A percentile compares a stretch with the other conserved stretches of the same genome.
Conservation (phyloP, 441 rosid species). For the Macaranga tanarius region DNA sequence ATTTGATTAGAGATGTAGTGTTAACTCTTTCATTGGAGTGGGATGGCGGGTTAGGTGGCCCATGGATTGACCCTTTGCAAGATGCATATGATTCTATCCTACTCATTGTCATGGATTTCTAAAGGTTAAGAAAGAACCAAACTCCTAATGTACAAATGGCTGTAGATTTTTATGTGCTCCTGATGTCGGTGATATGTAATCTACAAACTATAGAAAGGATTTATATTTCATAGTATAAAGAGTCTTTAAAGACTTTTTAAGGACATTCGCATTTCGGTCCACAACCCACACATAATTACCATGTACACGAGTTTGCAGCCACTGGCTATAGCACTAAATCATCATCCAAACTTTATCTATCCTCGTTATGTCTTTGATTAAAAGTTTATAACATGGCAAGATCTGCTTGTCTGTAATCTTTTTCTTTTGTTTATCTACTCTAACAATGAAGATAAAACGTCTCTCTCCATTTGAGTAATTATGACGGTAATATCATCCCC, state of each 20-base stretch:
- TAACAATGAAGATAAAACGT: background rate
- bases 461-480: background rate
- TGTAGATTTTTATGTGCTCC: background rate
- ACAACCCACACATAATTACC: background rate
- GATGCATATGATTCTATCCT: background rate
- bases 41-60: background rate
- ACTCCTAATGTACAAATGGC: background rate
- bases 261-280: background rate
- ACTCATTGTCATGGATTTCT: background rate
- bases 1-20: conserved; percentile 51
- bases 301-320: background rate
- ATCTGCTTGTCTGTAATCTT: background rate
- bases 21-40: background rate
- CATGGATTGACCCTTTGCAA: background rate
- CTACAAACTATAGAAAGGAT: background rate
- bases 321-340: background rate
- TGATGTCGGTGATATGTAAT: background rate
- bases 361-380: background rate
- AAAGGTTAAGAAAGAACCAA: background rate
- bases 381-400: background rate
- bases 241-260: background rate
- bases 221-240: background rate
- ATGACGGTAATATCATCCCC: background rate
- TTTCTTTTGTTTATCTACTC: background rate
- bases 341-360: background rate